Evolutionary conservation across 2,329 filamentous ascomycete genomes (phyloP), one percentile per base, ranked within the genome.

Genomic region (Aureobasidium melanogenum): DNA sequence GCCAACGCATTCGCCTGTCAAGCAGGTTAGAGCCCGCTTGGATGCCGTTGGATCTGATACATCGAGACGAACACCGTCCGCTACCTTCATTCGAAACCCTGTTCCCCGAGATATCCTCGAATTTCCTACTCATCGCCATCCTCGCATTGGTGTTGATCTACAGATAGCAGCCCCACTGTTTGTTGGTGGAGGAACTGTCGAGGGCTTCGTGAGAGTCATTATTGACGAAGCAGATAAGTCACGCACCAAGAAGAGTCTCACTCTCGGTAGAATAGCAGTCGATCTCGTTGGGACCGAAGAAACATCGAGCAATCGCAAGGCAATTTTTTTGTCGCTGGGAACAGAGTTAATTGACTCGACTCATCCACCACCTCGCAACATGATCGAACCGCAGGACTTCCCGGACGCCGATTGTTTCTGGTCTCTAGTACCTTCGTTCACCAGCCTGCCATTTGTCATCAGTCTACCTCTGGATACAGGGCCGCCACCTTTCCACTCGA

Each of bases 261-360:
- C 76, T 41, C 74, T 83, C 52, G 76, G 75, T 14, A 74, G 76
- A 38, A 74, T 82, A 63, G 79, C 78, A 2, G 72, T 82, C 26
- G 80, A 82, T 64, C 69, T 83, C 24, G 68, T 83, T 60, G 80
- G 81, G 0, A 72, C 80, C 22, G 80, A 82, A 69, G 80, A 83
- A 66, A 73, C 79, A 63, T 73, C 69, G 59, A 74, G 74, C 22
- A 73, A 73, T 50, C 76, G 75, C 64, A 73, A 75, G 65, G 74
- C 74, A 41, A 76, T 80, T 15, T 83, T 83, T 65, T 70, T 82
- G 38, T 77, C 79, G 38, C 71, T 83, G 14, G 79, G 77, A 4
- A 80, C 76, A 15, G 80, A 82, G 63, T 65, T 83, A 15, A 73
- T 83, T 44, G 79, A 82, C 65, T 70, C 71, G 22, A 72, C 74